Evolutionary conservation across 805 yeast species (phyloP).

Genomic region (Myxozyma geophila): DNA sequence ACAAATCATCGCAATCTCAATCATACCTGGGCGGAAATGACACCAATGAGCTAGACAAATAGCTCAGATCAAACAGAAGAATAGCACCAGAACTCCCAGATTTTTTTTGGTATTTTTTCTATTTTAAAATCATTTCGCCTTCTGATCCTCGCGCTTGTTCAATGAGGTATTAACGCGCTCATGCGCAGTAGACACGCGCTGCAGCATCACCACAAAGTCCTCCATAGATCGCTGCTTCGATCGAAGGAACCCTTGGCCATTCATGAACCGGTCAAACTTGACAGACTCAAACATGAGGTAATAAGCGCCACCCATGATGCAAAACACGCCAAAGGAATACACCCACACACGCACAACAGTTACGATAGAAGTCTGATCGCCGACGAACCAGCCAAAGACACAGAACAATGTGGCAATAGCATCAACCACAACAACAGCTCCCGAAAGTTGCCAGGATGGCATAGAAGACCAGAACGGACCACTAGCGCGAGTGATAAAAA

Average conservation of each 20-base stretch:
- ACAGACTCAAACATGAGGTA: constrained; percentile 74
- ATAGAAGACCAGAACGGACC: constrained; percentile 98
- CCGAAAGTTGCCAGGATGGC: constrained; percentile 96
- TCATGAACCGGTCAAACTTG: constrained; percentile 59
- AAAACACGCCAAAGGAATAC: constrained; percentile 95
- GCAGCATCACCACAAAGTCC: constrained; percentile 65
- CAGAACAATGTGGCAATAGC: constrained; percentile 89
- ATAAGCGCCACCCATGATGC: constrained; percentile 95
- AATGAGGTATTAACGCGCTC: constrained; percentile 52
- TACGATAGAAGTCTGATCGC: constrained; percentile 93
- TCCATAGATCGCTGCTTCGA: constrained; percentile 52
- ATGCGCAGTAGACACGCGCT: constrained; percentile 58
- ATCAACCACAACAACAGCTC: constrained; percentile 90
- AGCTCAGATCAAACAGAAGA: not conserved
- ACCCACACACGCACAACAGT: constrained; percentile 92
- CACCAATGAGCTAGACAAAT: not conserved
- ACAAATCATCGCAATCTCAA: not conserved
- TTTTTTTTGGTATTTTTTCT: not conserved
- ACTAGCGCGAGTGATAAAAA: constrained; percentile 93
- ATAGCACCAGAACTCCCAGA: no score
- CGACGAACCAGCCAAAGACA: constrained; percentile 97
- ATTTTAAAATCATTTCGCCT: not conserved
- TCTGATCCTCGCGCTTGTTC: not conserved
- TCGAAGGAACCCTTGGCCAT: constrained; percentile 52
- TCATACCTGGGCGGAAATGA: no score